phyloP scores from a whole-genome alignment of 2,329 filamentous ascomycete species.

The Ophiocordyceps sinensis region DNA sequence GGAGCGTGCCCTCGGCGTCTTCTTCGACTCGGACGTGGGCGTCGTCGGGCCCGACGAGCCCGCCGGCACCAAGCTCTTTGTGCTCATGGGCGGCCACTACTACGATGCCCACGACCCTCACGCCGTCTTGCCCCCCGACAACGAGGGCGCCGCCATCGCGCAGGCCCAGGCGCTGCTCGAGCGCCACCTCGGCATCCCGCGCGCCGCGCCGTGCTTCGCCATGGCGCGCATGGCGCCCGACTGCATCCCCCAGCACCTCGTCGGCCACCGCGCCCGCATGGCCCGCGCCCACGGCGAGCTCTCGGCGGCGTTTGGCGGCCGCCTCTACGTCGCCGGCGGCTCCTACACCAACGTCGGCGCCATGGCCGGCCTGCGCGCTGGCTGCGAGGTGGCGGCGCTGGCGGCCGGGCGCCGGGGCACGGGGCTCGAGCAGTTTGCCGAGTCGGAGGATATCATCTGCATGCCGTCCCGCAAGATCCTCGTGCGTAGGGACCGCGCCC shows the following conservation, averaged over 20 bases:
- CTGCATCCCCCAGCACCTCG: slow-evolving; percentile 81
- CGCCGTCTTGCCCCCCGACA: slow-evolving; percentile 30
- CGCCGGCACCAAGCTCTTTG: slow-evolving; percentile 72
- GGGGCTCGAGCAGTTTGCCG: slow-evolving; percentile 14
- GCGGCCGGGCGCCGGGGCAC: slow-evolving; percentile 8
- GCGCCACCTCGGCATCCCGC: slow-evolving; percentile 58
- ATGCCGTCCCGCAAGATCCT: slow-evolving; percentile 12
- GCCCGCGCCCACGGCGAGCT: slow-evolving; percentile 40
- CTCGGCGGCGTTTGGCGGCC: slow-evolving; percentile 39
- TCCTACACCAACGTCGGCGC: slow-evolving; percentile 39
- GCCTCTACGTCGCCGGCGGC: slow-evolving; percentile 47
- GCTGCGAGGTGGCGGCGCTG: slow-evolving; percentile 14
- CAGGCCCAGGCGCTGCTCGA: slow-evolving; percentile 58
- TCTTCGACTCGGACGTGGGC: slow-evolving; percentile 65
- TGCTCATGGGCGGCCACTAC: slow-evolving; percentile 91
- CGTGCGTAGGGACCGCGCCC: not conserved
- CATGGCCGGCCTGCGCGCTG: slow-evolving; percentile 33
- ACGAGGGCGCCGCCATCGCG: slow-evolving; percentile 45
- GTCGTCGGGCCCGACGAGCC: slow-evolving; percentile 34
- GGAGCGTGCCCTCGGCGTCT: slow-evolving; percentile 73
- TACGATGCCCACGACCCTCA: slow-evolving; percentile 33
- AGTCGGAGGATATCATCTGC: slow-evolving; percentile 9
- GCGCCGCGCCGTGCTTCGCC: slow-evolving; percentile 42
- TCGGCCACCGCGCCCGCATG: slow-evolving; percentile 60
- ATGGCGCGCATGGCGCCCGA: slow-evolving; percentile 45